Percentiles rank a stretch among this genome's conserved stretches.
phyloP scores from a whole-genome alignment of 2,329 filamentous ascomycete genomes.

The Juglanconis juglandina region DNA sequence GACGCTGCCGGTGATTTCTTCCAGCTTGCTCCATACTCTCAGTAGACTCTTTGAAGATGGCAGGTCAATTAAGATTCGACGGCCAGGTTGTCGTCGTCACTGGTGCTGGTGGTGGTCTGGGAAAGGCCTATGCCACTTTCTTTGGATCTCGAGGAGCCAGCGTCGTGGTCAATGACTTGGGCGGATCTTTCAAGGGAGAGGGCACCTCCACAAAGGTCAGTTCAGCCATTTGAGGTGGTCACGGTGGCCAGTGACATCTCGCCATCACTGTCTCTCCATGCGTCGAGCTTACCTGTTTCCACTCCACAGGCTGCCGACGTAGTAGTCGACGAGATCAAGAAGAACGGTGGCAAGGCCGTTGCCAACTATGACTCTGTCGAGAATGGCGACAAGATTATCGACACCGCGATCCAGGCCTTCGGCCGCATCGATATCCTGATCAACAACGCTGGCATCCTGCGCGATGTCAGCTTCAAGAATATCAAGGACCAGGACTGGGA shows the following conservation, averaged over 20 bases:
- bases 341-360: slow-evolving; percentile 88
- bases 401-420: slow-evolving; percentile 75
- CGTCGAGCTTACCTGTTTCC: neutral
- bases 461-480: slow-evolving; percentile 97
- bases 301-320: slow-evolving; percentile 68
- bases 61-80: slow-evolving; percentile 71
- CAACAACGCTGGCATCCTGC: slow-evolving; percentile 96
- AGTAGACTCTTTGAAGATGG: slow-evolving; percentile 41
- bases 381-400: slow-evolving; percentile 90
- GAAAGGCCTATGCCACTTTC: slow-evolving; percentile 81
- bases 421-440: slow-evolving; percentile 91
- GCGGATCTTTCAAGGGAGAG: slow-evolving; percentile 89
- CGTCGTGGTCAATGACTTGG: slow-evolving; percentile 89
- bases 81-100: slow-evolving; percentile 87
- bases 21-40: neutral
- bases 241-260: too few species aligned
- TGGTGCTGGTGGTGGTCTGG: slow-evolving; percentile 77
- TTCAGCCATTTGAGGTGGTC: neutral
- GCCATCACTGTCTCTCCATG: neutral
- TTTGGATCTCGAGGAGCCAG: slow-evolving; percentile 79
- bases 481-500: slow-evolving; percentile 98
- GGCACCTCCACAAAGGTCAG: slow-evolving; percentile 79
- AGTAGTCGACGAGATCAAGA: slow-evolving; percentile 78
- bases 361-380: slow-evolving; percentile 97
- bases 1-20: neutral